A percentile compares a stretch with the other conserved stretches of the same genome.
Conservation (phyloP, 1,139 yeast species). For the Zhuliangozyma blackwelliae region DNA sequence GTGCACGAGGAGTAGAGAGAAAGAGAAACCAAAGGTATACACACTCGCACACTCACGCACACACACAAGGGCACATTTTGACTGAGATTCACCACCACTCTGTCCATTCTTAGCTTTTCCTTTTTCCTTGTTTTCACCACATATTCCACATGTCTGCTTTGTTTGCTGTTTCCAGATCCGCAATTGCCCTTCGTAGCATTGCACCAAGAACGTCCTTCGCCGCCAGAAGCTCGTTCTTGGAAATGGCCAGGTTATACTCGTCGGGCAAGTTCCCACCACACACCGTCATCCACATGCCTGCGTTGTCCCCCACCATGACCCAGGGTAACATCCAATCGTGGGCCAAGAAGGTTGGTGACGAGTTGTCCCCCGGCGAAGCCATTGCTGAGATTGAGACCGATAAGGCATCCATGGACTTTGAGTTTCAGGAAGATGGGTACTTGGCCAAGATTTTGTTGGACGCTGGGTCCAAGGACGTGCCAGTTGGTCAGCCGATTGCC, state of each 20-base stretch:
- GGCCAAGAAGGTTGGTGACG: slow-evolving; percentile 87
- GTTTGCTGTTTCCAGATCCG: slow-evolving; percentile 29
- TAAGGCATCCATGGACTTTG: slow-evolving; percentile 98
- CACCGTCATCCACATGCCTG: slow-evolving; percentile 80
- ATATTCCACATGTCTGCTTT: slow-evolving; percentile 26
- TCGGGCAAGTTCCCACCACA: slow-evolving; percentile 59
- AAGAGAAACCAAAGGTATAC: too few species aligned
- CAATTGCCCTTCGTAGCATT: slow-evolving; percentile 22
- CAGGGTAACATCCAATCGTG: slow-evolving; percentile 88
- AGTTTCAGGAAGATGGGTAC: slow-evolving; percentile 97
- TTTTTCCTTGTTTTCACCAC: neutral
- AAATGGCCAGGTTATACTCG: slow-evolving; percentile 39
- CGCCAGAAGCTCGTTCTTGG: slow-evolving; percentile 17
- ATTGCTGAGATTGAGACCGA: slow-evolving; percentile 98
- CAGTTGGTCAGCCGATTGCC: slow-evolving; percentile 94
- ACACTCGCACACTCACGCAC: too few species aligned
- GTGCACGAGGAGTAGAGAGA: too few species aligned
- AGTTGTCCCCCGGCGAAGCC: slow-evolving; percentile 84
- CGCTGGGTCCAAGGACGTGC: slow-evolving; percentile 84
- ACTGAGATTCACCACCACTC: too few species aligned
- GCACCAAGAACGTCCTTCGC: slow-evolving; percentile 12
- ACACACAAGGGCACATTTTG: too few species aligned
- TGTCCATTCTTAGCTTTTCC: neutral
- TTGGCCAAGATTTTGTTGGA: slow-evolving; percentile 86
- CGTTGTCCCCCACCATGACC: slow-evolving; percentile 97